phyloP scores from a whole-genome alignment of 768 basidiomycete genomes.

The Favolaschia claudopus region DNA sequence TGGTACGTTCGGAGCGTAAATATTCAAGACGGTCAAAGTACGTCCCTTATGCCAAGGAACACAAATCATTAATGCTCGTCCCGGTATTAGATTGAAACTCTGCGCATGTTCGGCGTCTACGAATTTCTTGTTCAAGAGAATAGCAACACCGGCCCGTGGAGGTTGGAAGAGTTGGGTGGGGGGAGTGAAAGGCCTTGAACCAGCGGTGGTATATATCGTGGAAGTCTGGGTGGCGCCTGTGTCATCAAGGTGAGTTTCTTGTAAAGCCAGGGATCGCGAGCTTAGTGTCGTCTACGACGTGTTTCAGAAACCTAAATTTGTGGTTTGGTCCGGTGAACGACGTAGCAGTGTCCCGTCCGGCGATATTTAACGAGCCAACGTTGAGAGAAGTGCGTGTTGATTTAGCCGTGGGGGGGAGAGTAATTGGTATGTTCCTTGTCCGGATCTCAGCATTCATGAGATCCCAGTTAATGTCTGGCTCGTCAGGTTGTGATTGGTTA shows the following conservation, averaged over 20 bases:
- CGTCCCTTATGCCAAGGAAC: not conserved
- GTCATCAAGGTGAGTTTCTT: slow-evolving; percentile 32
- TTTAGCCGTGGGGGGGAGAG: not conserved
- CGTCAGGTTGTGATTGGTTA: too few species aligned
- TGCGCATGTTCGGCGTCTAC: slow-evolving; percentile 1
- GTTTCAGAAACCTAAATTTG: slow-evolving; percentile 31
- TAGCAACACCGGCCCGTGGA: slow-evolving; percentile 25
- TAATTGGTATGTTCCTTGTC: not conserved
- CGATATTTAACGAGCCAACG: slow-evolving; percentile 24
- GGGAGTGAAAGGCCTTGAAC: slow-evolving; percentile 6
- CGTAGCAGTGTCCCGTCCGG: slow-evolving; percentile 1
- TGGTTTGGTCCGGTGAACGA: not conserved
- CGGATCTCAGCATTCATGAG: not conserved
- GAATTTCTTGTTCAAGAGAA: slow-evolving; percentile 25
- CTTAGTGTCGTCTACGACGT: slow-evolving; percentile 14
- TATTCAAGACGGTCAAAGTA: not conserved
- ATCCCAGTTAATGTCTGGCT: slow-evolving; percentile 2
- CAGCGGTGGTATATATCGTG: not conserved
- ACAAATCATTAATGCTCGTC: slow-evolving; percentile 15
- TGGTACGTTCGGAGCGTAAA: not conserved
- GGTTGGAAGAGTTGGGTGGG: not conserved
- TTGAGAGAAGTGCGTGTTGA: slow-evolving; percentile 9
- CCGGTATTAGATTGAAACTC: slow-evolving; percentile 9
- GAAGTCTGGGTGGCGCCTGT: not conserved
- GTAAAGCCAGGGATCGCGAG: slow-evolving; percentile 27